A percentile compares a stretch with the other conserved stretches of the same genome.
These are phyloP conservation scores for Apiospora phragmitis DNA, from an alignment of 2,329 filamentous ascomycete genomes.

Conservation along the genomic window DNA sequence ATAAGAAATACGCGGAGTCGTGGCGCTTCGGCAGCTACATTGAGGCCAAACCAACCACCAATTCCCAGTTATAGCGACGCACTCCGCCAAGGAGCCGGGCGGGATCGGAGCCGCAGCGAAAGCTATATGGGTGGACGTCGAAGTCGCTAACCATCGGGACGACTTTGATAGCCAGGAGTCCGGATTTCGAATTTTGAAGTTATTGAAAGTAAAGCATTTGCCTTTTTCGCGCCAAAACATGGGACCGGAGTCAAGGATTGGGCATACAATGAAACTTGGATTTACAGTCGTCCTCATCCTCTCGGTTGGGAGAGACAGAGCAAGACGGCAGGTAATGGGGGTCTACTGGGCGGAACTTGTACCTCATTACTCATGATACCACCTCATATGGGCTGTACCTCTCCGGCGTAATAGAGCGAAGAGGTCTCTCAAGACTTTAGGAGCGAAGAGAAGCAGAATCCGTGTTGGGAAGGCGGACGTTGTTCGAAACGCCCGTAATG, in stretches of 20 bases:
- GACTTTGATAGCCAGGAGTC: background rate
- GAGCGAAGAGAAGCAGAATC: background rate
- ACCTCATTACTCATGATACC: constrained; percentile 7
- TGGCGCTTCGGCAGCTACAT: constrained; percentile 48
- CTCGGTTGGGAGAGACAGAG: background rate
- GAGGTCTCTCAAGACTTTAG: background rate
- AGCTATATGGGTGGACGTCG: constrained; percentile 28
- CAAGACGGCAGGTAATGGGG: background rate
- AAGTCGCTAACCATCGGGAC: constrained; percentile 9
- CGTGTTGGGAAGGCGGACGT: background rate
- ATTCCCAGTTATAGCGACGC: constrained; percentile 85
- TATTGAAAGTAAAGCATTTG: background rate
- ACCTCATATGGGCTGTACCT: background rate
- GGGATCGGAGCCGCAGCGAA: constrained; percentile 45
- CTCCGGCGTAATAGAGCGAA: background rate
- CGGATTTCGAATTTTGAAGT: background rate
- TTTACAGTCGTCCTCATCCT: background rate
- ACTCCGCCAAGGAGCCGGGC: constrained; percentile 54
- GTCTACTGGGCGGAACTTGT: background rate
- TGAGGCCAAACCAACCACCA: constrained; percentile 53
- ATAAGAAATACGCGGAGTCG: constrained; percentile 52
- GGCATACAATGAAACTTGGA: constrained; percentile 7
- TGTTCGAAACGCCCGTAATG: background rate
- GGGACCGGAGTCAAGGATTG: constrained; percentile 3
- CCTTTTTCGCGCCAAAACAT: background rate